Conservation (phyloP, 1,284 basidiomycete species). For the Chondrostereum purpureum region DNA sequence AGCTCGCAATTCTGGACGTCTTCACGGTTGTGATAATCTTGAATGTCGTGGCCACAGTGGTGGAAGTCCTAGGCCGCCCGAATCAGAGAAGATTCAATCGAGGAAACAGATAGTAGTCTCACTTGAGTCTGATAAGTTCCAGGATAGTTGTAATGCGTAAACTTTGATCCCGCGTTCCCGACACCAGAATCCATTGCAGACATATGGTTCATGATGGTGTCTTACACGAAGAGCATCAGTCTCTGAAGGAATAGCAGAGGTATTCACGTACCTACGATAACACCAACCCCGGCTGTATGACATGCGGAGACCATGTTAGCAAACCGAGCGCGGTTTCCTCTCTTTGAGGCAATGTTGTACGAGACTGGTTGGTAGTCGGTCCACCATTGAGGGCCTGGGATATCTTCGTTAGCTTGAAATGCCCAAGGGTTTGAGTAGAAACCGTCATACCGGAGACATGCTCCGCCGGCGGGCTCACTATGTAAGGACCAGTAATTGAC, state of each 20-base stretch:
- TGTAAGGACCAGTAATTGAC: too few relatives aligned
- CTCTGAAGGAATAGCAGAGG: not conserved
- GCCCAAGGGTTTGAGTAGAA: not conserved
- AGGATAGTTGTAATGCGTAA: constrained; percentile 54
- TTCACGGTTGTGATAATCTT: constrained; percentile 41
- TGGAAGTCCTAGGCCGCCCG: constrained; percentile 51
- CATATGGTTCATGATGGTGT: constrained; percentile 67
- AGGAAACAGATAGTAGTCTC: not conserved
- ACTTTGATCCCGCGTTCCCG: constrained; percentile 44
- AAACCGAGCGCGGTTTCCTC: constrained; percentile 47
- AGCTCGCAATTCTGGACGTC: constrained; percentile 61
- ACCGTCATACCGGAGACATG: not conserved
- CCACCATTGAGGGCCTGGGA: constrained; percentile 55
- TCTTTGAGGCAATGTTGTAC: constrained; percentile 53
- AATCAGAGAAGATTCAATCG: not conserved
- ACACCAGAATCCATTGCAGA: constrained; percentile 39
- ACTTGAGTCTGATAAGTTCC: constrained; percentile 33
- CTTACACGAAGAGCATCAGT: constrained; percentile 22
- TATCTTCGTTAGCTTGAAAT: not conserved
- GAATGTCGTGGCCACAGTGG: constrained; percentile 56
- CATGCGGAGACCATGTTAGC: constrained; percentile 52
- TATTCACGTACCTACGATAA: constrained; percentile 44
- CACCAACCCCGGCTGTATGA: constrained; percentile 52
- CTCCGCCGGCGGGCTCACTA: constrained; percentile 40
- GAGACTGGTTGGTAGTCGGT: constrained; percentile 67